Base-by-base conservation (phyloP, 2,329 filamentous ascomycete species). In the Curvularia hawaiiensis region DNA sequence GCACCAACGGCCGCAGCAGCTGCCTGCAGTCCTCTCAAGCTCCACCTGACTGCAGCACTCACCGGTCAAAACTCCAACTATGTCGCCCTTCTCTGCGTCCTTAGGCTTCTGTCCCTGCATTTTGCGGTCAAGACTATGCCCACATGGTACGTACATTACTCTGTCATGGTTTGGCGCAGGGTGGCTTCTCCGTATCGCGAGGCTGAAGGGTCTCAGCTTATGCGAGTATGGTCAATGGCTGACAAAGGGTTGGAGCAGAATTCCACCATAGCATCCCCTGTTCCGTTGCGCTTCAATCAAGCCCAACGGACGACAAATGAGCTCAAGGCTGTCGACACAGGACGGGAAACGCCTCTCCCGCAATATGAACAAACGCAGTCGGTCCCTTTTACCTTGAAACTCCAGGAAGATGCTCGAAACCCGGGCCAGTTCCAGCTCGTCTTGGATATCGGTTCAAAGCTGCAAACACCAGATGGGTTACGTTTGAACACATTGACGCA, bases 381-480 rank as follows among this genome's bases (percentile, higher is more conserved):
- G 6, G 61, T 69, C 1, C 69, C 70, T 1, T 71, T 73, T 26
- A 71, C 67, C 1, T 60, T 73, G 10, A 69, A 67, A n/a, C 59
- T 73, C 6, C 70, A 72, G 46, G 69, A 73, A 52, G 70, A 73
- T 31, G 65, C 65, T 51, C 59, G 58, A 47, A 69, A 69, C 45
- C 69, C 70, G 16, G 70, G 70, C n/a, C 66, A 69, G 28, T 72
- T 71, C 41, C 69, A 72, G 50, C 56, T 73, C 20, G 70, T 73
- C 9, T 68, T 73, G 45, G 69, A 70, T 45, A 61, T 73, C 47
- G 62, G 68, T 35, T 52, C 63, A 12, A 63, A 65, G 20, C 59
- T 61, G 7, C 56, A 64, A 22, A 3, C 26, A 16, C 10, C 46
- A 3, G 46, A 55, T 28, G 62, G 47, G 4, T 44, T 55, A 31